Evolutionary conservation across 2,329 filamentous ascomycete species (phyloP), one percentile per base, ranked within the genome.

Genomic region (Bipolaris victoriae): DNA sequence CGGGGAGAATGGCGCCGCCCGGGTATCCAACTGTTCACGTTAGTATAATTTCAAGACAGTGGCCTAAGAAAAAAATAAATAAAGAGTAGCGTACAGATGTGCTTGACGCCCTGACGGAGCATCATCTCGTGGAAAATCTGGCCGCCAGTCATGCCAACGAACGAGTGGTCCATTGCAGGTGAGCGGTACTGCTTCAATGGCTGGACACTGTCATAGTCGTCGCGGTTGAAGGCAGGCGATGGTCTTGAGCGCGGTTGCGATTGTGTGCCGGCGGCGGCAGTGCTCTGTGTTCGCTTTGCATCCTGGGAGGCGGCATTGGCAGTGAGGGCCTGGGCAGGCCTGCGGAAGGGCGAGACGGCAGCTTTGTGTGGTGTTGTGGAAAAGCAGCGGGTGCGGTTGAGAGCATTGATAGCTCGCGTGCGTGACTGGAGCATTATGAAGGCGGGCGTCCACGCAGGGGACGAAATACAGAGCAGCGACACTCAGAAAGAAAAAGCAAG

Each of bases 121-220:
- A 99, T 97, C 94, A 98, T 98, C 81, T 98, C 94, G 78, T 98
- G 93, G 79, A 98, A 97, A 69, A 98, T 97, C 79, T 97, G 89
- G 74, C 95, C 95, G 74, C 95, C 94, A 48, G 88, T 96, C 84
- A 93, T 94, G 63, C 94, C 94, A 73, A 98, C 92, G 78, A 98
- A 96, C 59, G 79, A 81, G 67, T 83, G 81, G 71, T 83, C 81
- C 80, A 83, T 81, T 66, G 82, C 80, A 20, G 77, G 80, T 52
- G 77, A 73, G 58, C 76, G 73, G 72, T 78, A 81, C 51, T 78
- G 79, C 71, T 77, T 75, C 65, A 82, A 69, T 40, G 80, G 80
- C 65, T 80, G 77, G 52, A 80, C 76, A 68, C 79, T 73, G 52
- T 50, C 64, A 51, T 75, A 73, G 61, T 80, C 78, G 41, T 81